Base-by-base conservation (phyloP, 352 stramenopile species). In the Phytophthora quininea region DNA sequence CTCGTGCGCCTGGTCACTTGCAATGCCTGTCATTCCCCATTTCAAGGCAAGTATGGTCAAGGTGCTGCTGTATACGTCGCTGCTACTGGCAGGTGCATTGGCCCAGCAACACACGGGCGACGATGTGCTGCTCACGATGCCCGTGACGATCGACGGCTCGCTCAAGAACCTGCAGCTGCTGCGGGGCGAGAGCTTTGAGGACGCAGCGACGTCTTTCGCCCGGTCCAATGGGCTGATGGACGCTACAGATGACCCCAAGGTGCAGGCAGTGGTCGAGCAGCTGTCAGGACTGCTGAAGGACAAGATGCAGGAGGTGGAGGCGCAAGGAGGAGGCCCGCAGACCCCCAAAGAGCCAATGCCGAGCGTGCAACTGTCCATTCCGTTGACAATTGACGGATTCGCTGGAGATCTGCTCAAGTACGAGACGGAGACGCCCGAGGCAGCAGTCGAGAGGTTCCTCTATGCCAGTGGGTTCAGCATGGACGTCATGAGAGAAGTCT, bases 61-160 rank as follows among this genome's bases (percentile, higher is more conserved):
- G 48, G 11, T 37, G 30, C 40, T 82, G 43, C 52, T 84, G 38
- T 62, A 74, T 6, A 60, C 73, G 6, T 51, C 62, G 19, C 56
- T 84, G 12, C 59, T 47, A 3, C 55, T 58, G 9, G 46, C 43
- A 0, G 11, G 15, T 29, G 78, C 64, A 2, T 66, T 77, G 51
- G 84, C 58, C 54, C 76, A 74, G 11, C 77, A 74, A 35, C 58
- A 72, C 15, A 31, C 73, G 5, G 53, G 47, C 29, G 63, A 58
- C 30, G 86, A 95, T 64, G 84, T 92, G 53, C 65, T 93, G 32
- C 37, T 95, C 67, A 90, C 84, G 32, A 74, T 93, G 72, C 70
- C 83, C 11, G 72, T 95, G 60, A 66, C 71, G 27, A 70, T 95
- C 49, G 82, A 95, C 53, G 86, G 86, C 43, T 81, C 63, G 12